These are phyloP conservation scores for Amaranthus palmeri DNA, from an alignment of 148 eudicot species.

Conservation along the genomic window DNA sequence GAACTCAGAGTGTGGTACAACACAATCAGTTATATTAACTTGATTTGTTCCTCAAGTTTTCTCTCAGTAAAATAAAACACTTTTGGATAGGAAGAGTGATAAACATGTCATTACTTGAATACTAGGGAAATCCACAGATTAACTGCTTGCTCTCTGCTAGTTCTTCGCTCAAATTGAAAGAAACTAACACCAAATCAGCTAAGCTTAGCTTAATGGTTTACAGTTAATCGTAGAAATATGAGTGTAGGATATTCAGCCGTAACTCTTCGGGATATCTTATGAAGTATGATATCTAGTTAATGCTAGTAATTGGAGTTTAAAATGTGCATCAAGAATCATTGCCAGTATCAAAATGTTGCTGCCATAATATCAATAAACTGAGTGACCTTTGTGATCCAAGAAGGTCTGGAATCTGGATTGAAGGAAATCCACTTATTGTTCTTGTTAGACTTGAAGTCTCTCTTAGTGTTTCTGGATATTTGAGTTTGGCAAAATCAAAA, in stretches of 20 bases:
- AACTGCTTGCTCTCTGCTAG: background rate
- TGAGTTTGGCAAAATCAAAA: background rate
- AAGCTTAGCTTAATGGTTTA: too few relatives aligned
- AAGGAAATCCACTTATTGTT: background rate
- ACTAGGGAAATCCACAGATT: background rate
- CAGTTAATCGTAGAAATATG: background rate
- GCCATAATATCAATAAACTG: too few relatives aligned
- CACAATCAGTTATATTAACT: background rate
- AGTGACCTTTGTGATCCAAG: too few relatives aligned
- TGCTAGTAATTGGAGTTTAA: background rate
- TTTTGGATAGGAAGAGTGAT: background rate
- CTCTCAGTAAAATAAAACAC: background rate
- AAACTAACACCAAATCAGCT: background rate
- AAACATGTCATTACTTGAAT: background rate
- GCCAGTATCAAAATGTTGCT: background rate
- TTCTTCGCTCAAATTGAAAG: background rate
- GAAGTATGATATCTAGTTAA: background rate
- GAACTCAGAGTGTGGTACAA: background rate
- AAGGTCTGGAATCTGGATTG: background rate
- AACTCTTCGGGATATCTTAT: background rate
- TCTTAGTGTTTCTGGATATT: slow-evolving; percentile 1
- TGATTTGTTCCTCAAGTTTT: background rate
- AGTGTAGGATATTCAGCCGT: background rate
- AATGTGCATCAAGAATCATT: background rate
- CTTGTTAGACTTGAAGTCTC: background rate